Evolutionary conservation across 2,329 filamentous ascomycete genomes (phyloP).

Genomic region (Dactylellina parvicollis): DNA sequence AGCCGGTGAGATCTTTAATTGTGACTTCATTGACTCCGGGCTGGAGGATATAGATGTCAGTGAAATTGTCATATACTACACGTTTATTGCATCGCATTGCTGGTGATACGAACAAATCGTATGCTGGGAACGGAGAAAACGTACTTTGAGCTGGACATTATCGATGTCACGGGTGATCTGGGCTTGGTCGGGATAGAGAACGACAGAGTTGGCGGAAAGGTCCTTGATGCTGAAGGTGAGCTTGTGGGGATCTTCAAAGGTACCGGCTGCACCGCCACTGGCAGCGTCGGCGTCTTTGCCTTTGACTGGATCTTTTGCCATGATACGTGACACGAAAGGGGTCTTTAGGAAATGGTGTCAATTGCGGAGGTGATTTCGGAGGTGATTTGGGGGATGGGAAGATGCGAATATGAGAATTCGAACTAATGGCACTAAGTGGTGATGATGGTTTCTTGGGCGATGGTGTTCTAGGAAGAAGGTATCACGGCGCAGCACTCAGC

Average conservation of each 20-base stretch:
- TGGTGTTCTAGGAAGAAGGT: background rate
- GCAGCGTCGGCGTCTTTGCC: conserved; percentile 44
- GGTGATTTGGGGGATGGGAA: too few species aligned
- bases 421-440: too few species aligned
- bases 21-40: conserved; percentile 69
- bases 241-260: conserved; percentile 58
- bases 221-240: conserved; percentile 69
- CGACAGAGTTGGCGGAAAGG: conserved; percentile 70
- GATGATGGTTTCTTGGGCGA: too few species aligned
- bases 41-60: conserved; percentile 59
- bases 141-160: conserved; percentile 56
- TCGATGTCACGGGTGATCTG: conserved; percentile 61
- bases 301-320: conserved; percentile 23
- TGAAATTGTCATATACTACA: too few species aligned
- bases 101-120: too few species aligned
- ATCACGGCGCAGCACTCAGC: background rate
- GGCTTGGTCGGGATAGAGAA: conserved; percentile 71
- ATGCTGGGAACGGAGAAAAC: background rate
- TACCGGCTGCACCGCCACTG: conserved; percentile 17
- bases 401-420: too few species aligned
- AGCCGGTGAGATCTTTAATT: conserved; percentile 67
- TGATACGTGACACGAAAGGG: background rate
- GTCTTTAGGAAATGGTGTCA: background rate
- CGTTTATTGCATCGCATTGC: too few species aligned
- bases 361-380: too few species aligned